Base-by-base conservation (phyloP, 371 early-diverging fungal genomes). In the Nosema granulosis region DNA sequence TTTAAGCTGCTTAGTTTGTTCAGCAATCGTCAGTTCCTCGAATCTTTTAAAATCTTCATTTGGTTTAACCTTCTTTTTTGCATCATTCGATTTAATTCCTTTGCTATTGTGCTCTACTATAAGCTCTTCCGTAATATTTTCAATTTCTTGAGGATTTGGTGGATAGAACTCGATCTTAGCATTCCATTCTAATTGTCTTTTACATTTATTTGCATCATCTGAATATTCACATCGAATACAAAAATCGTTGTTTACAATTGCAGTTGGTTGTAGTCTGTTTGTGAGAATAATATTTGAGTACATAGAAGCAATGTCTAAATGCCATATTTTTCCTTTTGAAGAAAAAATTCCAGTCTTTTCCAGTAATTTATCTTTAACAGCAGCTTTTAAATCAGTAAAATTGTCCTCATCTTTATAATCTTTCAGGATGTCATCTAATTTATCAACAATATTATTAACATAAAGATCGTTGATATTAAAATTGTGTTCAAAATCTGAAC, bases 261-360 rank as follows among this genome's bases (percentile, higher is more conserved):
- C 92, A 83, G 93, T 92, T 0, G 99, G 99, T 85, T 99, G 98
- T 1, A 99, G 86, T 28, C 96, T 90, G 80, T 97, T 96, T 11
- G 99, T 97, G 20, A 97, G 87, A 84, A 99, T 99, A 75, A 99
- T 97, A 82, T 97, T 97, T 18, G 99, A 97, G 83, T 97, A 97
- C 97, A 99, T 97, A 29, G 97, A 96, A 0, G 93, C 98, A 1
- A 99, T 97, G 86, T 99, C 99, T 86, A 99, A 88, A 82, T 99
- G 98, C 86, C 97, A 99, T 69, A 99, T 93, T 38, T 31, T 34
- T 20, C 77, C 82, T 16, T 63, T 74, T 28, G 22, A 3, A 12
- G 24, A 18, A n/a, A 71, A 34, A n/a, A 66, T 35, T 16, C 63
- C 72, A 34, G 0, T 71, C 32, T 31, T 29, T 29, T 71, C 62